Base-by-base conservation (phyloP, 768 basidiomycete species). In the Suillus fuscotomentosus region DNA sequence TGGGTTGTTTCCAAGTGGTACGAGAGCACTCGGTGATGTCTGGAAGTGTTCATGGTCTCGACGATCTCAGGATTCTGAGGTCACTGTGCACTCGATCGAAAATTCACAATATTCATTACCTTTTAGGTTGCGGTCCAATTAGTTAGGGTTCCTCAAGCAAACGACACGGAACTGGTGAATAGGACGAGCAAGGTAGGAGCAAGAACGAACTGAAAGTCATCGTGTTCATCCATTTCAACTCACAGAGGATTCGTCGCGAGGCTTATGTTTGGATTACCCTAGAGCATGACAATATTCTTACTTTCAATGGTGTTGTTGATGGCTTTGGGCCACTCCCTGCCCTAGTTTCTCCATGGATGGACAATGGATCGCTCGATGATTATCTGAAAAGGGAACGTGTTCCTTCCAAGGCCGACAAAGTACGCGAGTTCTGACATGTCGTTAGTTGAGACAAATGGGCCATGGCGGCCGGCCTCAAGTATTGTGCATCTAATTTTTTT, bases 311-410 rank as follows among this genome's bases (percentile, higher is more conserved):
- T 5, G 50, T 68, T 17, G 60, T 59, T 13, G 39, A 60, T 5
- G 67, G 61, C 15, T 73, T 72, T 64, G 72, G 72, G 17, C 63
- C 42, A 9, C 65, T 71, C 39, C 60, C 60, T 7, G 66, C 72
- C 7, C 13, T 72, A 53, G 67, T 75, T 41, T 70, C 72, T 60
- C 71, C 70, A 3, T 76, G 69, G 70, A 70, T 71, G 62, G 48
- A 59, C 31, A 77, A 72, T 2, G 76, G 76, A 9, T 70, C 78
- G 56, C 62, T 81, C 5, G 53, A 63, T 38, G 64, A 67, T 20
- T 80, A 75, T 60, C 55, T 81, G 31, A 65, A 65, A 10, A 42
- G 20, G 34, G 22, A 17, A 6, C 42, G n/a, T 22, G 6, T 27
- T 10, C 62, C 67, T 10, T 31, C 54, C 6, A 31, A 67, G 4